phyloP scores from a whole-genome alignment of 805 yeast species.

The Cyberlindnera veronae region DNA sequence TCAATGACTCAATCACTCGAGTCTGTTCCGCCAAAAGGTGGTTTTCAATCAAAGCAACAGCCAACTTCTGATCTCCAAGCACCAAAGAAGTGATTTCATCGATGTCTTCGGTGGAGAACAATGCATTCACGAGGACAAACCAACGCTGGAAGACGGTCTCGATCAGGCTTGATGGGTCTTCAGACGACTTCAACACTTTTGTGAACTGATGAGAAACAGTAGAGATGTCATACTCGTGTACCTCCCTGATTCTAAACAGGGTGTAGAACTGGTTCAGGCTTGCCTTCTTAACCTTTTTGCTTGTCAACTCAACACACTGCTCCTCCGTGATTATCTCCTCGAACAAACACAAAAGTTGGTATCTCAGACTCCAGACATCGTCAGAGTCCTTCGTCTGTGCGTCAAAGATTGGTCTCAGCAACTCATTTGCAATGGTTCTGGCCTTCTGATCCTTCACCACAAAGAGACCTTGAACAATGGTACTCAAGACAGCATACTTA shows the following conservation, averaged over 20 bases:
- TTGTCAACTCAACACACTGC: conserved; percentile 13
- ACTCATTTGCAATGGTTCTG: conserved; percentile 21
- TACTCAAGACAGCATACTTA: conserved; percentile 26
- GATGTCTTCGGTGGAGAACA: conserved; percentile 32
- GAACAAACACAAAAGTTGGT: conserved; percentile 45
- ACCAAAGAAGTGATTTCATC: conserved; percentile 25
- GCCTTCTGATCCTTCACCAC: conserved; percentile 29
- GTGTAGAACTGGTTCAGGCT: conserved; percentile 29
- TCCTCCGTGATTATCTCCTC: conserved; percentile 34
- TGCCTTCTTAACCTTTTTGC: conserved; percentile 4
- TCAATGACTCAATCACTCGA: conserved; percentile 32
- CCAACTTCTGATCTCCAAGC: conserved; percentile 23
- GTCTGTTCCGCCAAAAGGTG: conserved; percentile 47
- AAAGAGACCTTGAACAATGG: conserved; percentile 41
- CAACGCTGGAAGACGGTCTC: conserved; percentile 45
- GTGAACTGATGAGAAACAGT: conserved; percentile 25
- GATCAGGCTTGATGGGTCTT: conserved; percentile 16
- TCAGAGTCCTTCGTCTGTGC: conserved; percentile 11
- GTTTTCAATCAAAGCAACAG: conserved; percentile 31
- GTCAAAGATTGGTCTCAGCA: conserved; percentile 28
- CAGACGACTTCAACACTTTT: conserved; percentile 18
- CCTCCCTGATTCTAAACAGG: conserved; percentile 49
- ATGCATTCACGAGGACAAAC: conserved; percentile 44
- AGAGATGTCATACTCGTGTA: conserved; percentile 31
- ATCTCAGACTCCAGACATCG: conserved; percentile 45